A percentile compares a stretch with the other conserved stretches of the same genome.
These are phyloP conservation scores for Tolypocladium album DNA, from an alignment of 2,329 filamentous ascomycete genomes.

Conservation along the genomic window DNA sequence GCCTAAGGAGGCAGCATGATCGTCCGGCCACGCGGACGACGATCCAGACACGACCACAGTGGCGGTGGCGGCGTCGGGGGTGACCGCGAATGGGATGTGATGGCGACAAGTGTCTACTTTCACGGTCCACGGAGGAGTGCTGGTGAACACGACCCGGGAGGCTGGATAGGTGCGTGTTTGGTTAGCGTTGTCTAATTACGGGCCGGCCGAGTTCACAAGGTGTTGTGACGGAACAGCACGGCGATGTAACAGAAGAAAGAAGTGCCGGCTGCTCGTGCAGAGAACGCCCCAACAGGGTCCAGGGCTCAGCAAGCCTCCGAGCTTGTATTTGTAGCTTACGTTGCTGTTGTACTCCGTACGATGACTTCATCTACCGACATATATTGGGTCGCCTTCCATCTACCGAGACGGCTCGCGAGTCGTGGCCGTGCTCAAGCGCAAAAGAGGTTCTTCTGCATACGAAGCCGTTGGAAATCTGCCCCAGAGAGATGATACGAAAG, in stretches of 20 bases:
- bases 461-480: background rate
- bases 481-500: background rate
- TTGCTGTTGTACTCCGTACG: background rate
- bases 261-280: background rate
- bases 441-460: background rate
- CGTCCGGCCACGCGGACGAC: slow-evolving; percentile 6
- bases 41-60: background rate
- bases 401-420: background rate
- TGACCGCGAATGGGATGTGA: background rate
- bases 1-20: slow-evolving; percentile 10
- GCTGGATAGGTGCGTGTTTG: background rate
- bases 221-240: background rate
- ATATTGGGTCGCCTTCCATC: background rate
- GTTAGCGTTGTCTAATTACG: background rate
- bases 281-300: background rate
- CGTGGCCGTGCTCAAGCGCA: background rate
- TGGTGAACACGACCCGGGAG: background rate
- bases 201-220: background rate
- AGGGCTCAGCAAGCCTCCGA: background rate
- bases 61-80: background rate
- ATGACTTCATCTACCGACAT: background rate
- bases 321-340: background rate
- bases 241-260: background rate
- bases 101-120: background rate
- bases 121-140: background rate